phyloP scores from a whole-genome alignment of 768 basidiomycete species.

The Boletus barrowsii region DNA sequence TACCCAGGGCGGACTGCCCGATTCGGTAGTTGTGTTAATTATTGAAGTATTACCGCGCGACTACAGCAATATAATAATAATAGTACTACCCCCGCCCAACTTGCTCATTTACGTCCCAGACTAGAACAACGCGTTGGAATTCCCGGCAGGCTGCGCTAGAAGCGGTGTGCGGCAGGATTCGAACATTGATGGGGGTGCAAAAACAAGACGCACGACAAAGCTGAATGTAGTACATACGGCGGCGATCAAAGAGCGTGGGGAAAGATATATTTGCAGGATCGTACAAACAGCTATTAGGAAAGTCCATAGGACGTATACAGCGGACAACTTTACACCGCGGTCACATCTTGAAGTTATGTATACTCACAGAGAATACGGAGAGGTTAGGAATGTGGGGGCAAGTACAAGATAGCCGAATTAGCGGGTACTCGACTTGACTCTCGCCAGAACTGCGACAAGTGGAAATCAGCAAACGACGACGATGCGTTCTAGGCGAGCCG shows the following conservation, averaged over 20 bases:
- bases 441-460: slow-evolving; percentile 14
- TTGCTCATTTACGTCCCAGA: neutral
- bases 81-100: neutral
- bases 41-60: neutral
- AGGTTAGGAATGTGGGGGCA: neutral
- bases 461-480: slow-evolving; percentile 4
- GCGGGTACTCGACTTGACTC: slow-evolving; percentile 7
- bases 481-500: neutral
- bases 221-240: neutral
- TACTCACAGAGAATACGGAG: slow-evolving; percentile 14
- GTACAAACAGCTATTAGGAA: slow-evolving; percentile 6
- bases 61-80: neutral
- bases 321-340: neutral
- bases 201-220: too few relatives aligned
- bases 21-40: slow-evolving; percentile 26
- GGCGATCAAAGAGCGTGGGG: neutral
- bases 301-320: slow-evolving; percentile 3
- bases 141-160: too few relatives aligned
- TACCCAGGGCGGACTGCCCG: slow-evolving; percentile 20
- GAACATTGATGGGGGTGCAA: too few relatives aligned
- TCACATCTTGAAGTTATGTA: slow-evolving; percentile 2
- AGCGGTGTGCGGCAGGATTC: too few relatives aligned
- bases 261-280: neutral
- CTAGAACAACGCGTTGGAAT: too few relatives aligned
- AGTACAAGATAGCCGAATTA: slow-evolving; percentile 16